Percentiles rank a stretch among this genome's conserved stretches.
Evolutionary conservation across 805 yeast species (phyloP).

Genomic region (Candida awuae): DNA sequence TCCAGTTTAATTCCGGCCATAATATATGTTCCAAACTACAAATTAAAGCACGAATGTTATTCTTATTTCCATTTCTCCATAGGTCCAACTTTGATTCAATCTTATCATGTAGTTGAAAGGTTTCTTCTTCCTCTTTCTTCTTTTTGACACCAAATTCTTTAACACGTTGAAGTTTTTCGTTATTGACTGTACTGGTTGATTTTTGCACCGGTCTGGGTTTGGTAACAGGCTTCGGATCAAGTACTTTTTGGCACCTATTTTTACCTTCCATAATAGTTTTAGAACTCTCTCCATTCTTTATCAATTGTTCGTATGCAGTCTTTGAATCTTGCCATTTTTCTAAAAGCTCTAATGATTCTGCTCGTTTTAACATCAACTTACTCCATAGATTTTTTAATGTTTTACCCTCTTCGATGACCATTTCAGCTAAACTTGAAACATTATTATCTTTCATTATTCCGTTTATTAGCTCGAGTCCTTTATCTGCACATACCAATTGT

Average conservation of each 20-base stretch:
- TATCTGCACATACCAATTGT: constrained; percentile 39
- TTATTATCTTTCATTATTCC: constrained; percentile 19
- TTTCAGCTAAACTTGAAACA: constrained; percentile 11
- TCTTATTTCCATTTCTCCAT: constrained; percentile 75
- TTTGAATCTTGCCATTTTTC: constrained; percentile 66
- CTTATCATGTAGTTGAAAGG: constrained; percentile 52
- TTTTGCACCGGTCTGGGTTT: constrained; percentile 18
- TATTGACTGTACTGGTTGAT: background rate
- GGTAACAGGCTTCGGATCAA: constrained; percentile 45
- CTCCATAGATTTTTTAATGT: constrained; percentile 62
- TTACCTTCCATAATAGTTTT: constrained; percentile 69
- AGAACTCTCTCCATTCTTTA: constrained; percentile 60
- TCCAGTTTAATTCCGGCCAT: constrained; percentile 64
- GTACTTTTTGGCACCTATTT: constrained; percentile 61
- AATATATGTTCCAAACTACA: constrained; percentile 60
- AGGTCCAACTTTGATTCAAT: constrained; percentile 44
- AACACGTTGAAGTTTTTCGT: constrained; percentile 44
- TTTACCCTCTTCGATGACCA: constrained; percentile 41
- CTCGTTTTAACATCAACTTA: constrained; percentile 60
- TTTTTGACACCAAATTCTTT: constrained; percentile 39
- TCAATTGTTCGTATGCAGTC: constrained; percentile 48
- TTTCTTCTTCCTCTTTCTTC: constrained; percentile 47
- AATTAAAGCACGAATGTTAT: constrained; percentile 70
- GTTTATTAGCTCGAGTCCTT: constrained; percentile 38
- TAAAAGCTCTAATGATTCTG: constrained; percentile 75